Evolutionary conservation across 768 basidiomycete species (phyloP), one percentile per base, ranked within the genome.

Genomic region (Coprinellus aureogranulatus): DNA sequence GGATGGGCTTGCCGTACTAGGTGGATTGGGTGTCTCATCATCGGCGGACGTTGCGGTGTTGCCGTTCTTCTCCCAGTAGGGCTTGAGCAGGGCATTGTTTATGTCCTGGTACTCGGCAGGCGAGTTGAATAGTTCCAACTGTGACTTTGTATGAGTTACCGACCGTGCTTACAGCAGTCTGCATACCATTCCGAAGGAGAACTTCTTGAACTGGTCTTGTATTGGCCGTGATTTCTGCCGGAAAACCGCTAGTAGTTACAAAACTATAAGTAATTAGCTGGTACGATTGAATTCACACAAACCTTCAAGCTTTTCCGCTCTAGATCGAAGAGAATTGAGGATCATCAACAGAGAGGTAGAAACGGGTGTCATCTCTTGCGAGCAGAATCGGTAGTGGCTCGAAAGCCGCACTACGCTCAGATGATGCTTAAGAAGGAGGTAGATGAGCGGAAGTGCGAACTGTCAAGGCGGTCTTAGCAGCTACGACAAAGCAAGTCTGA

Each of bases 101-200:
- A 31, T 37, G 3, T 16, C 23, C 22, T 27, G 28, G 18, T 52
- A 52, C 14, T 14, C 14, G 9, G 28, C 34, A 3, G 50, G n/a
- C 3, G 50, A 52, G 23, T 52, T 52, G 50, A 52, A 52, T 14
- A 31, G 50, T 23, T 52, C 50, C 10, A 52, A 22, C 50, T 52
- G 22, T 26, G 22, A 11, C 8, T 2, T 10, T 25, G 4, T 23
- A 31, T 16, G 49, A 34, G 20, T 9, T n/a, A 27, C 22, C 37
- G n/a, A n/a, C n/a, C n/a, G n/a, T n/a, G n/a, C n/a, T n/a, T n/a
- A n/a, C n/a, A n/a, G n/a, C 23, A 16, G 23, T 40, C 11, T 31
- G 58, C 70, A 46, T 39, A 74, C 74, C 46, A 75, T 68, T 8
- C 74, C 74, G 54, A 75, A 75, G 2, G 74, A 72, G 37, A 72